Conservation (phyloP, 2,329 filamentous ascomycete species). For the Colletotrichum eremochloae region DNA sequence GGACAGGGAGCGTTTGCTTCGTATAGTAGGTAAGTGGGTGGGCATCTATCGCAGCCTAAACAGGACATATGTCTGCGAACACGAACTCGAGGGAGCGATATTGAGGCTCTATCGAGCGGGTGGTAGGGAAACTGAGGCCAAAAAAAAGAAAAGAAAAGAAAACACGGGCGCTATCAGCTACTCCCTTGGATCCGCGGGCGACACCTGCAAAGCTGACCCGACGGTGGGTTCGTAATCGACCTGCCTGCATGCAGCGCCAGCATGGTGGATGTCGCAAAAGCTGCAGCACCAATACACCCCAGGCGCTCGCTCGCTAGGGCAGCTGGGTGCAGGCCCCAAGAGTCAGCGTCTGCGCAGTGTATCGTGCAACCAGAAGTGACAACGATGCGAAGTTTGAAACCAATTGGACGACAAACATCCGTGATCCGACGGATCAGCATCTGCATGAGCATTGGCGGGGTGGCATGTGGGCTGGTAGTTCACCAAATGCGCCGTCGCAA, state of each 20-base stretch:
- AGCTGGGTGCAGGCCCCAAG: slow-evolving; percentile 34
- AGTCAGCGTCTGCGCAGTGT: slow-evolving; percentile 9
- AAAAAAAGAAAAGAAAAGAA: neutral
- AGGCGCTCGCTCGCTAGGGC: slow-evolving; percentile 19
- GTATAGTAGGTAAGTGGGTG: too few species aligned
- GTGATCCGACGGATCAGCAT: slow-evolving; percentile 34
- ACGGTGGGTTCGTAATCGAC: slow-evolving; percentile 32
- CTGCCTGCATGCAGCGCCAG: slow-evolving; percentile 35
- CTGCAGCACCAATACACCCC: slow-evolving; percentile 15
- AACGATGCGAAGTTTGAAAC: slow-evolving; percentile 20
- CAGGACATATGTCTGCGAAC: neutral
- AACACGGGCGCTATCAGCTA: slow-evolving; percentile 6
- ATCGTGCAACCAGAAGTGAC: slow-evolving; percentile 5
- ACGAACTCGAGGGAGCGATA: slow-evolving; percentile 1
- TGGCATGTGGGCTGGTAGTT: slow-evolving; percentile 7
- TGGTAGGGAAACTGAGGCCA: slow-evolving; percentile 4
- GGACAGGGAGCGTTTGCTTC: neutral
- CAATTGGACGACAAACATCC: slow-evolving; percentile 26
- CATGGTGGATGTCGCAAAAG: slow-evolving; percentile 38
- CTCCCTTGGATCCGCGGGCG: slow-evolving; percentile 20
- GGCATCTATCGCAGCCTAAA: neutral
- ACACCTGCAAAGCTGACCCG: slow-evolving; percentile 31
- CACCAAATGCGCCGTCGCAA: slow-evolving; percentile 1
- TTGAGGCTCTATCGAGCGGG: slow-evolving; percentile 26
- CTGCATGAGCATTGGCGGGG: slow-evolving; percentile 5